Base-by-base conservation (phyloP, 1,139 yeast species). In the Pichia sp. region DNA sequence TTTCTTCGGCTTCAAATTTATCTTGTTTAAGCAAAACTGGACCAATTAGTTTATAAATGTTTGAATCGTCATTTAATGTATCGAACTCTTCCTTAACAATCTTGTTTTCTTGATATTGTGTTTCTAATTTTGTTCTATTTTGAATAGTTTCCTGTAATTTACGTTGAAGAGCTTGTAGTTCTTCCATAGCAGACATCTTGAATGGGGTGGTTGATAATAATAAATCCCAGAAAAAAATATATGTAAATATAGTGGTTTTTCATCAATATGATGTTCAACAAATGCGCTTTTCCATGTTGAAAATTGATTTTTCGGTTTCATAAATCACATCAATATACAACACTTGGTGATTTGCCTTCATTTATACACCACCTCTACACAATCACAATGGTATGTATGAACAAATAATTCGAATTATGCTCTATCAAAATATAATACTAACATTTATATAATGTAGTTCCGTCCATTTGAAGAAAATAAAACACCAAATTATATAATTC, bases 11-110 rank as follows among this genome's bases (percentile, higher is more conserved):
- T 65, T 92, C 97, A 15, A 65, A 65, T 55, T 77, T 78, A 48
- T 89, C 96, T 62, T 90, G 96, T 3, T 97, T 97, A 53, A 92
- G 73, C 53, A 92, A 73, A 8, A 90, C 89, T 12, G 96, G 96
- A 1, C 98, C 98, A 22, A 92, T 85, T 56, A 90, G 74, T 66
- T 92, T 92, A 69, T 79, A 92, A 36, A 92, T 82, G 58, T 85
- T 85, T 18, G 94, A 75, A 25, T 63, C 66, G 7, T 53, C 57
- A n/a, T 53, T 48, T 24, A 89, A 68, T 45, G 68, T 66, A 22
- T 73, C 77, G 60, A 92, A 85, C 66, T 92, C 97, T 37, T 79
- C 81, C 59, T 82, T 73, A n/a, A 92, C 98, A 46, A 92, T 89
- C 62, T 82, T 83, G 68, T 90, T 90, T 66, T 92, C 98, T 66